These are phyloP conservation scores for Fusarium sp. DNA, from an alignment of 2,329 filamentous ascomycete genomes.

Conservation along the genomic window DNA sequence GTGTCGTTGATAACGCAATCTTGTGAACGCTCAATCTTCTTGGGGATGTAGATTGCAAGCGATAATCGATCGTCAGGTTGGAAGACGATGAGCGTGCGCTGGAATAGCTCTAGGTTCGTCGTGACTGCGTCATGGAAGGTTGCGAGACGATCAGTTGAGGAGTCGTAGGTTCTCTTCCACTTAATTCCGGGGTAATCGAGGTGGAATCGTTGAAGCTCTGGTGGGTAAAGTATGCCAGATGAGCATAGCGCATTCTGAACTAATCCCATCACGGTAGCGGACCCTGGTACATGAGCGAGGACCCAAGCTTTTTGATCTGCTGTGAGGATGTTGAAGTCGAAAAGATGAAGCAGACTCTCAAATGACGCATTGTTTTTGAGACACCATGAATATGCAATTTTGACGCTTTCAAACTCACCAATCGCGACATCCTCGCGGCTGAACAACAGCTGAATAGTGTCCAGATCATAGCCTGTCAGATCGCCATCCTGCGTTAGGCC, in stretches of 20 bases:
- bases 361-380: neutral
- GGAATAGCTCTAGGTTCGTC: neutral
- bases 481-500: accelerated
- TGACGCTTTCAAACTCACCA: neutral
- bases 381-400: neutral
- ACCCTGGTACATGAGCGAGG: neutral
- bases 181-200: neutral
- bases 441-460: neutral
- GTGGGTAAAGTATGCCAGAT: neutral
- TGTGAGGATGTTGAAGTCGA: neutral
- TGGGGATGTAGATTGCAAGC: neutral
- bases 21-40: neutral
- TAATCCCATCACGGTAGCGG: accelerated
- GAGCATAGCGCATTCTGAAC: neutral
- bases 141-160: neutral
- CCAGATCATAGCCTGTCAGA: neutral
- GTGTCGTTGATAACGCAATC: neutral
- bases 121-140: neutral
- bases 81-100: neutral
- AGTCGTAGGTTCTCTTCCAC: neutral
- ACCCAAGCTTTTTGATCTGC: neutral
- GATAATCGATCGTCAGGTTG: neutral
- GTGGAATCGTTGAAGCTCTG: neutral
- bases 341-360: neutral
- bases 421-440: neutral